A percentile compares a stretch with the other conserved stretches of the same genome.
Conservation (phyloP, 164 flowering plant genomes). For the Sedum album region DNA sequence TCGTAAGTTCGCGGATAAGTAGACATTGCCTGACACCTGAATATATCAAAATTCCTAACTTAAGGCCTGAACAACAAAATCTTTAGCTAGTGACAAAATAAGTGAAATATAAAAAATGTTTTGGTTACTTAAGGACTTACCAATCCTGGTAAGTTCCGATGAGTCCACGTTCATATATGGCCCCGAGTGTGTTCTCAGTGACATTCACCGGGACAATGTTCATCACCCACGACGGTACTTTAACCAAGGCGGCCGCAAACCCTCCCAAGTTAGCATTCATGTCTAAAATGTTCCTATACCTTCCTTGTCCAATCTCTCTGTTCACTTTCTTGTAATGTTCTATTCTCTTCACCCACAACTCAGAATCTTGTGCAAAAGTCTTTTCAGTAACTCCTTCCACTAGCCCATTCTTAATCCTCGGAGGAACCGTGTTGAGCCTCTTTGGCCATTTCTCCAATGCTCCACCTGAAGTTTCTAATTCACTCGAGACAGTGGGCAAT, state of each 20-base stretch:
- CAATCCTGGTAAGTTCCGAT: conserved; percentile 86
- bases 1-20: conserved; percentile 71
- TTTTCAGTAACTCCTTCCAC: conserved; percentile 54
- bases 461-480: conserved; percentile 59
- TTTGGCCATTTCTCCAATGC: conserved; percentile 65
- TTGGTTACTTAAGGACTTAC: conserved; percentile 21
- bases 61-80: not conserved
- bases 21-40: conserved; percentile 92
- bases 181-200: conserved; percentile 52
- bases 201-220: conserved; percentile 67
- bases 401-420: conserved; percentile 52
- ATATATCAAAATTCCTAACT: not conserved
- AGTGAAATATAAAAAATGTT: not conserved
- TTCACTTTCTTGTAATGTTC: conserved; percentile 53
- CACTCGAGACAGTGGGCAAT: conserved; percentile 46
- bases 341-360: conserved; percentile 62
- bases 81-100: not conserved
- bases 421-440: conserved; percentile 65
- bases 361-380: conserved; percentile 35
- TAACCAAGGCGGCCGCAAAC: conserved; percentile 72
- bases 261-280: conserved; percentile 94
- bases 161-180: conserved; percentile 68
- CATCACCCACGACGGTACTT: conserved; percentile 87
- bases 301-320: conserved; percentile 44
- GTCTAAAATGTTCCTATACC: conserved; percentile 78